phyloP scores from a whole-genome alignment of 192 early-diverging fungal species.

The Linnemannia hyalina region DNA sequence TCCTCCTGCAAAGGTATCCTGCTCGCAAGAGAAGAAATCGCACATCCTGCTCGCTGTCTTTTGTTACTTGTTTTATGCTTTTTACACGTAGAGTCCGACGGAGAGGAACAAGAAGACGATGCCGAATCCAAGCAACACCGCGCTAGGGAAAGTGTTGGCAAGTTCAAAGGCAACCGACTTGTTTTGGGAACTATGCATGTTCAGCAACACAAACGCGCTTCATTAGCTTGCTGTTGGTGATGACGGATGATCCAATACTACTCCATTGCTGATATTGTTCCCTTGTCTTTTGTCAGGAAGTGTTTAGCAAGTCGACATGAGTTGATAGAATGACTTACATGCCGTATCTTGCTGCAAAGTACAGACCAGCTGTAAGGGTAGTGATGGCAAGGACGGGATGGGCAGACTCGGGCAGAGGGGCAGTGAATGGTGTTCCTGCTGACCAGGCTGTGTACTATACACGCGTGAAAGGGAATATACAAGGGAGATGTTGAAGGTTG shows the following conservation, averaged over 20 bases:
- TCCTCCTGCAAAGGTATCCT: background rate
- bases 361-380: constrained; percentile 37
- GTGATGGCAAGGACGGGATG: constrained; percentile 29
- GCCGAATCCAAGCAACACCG: constrained; percentile 43
- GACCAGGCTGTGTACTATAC: constrained; percentile 42
- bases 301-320: background rate
- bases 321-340: constrained; percentile 20
- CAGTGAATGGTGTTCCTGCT: constrained; percentile 36
- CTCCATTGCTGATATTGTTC: background rate
- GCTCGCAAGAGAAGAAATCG: background rate
- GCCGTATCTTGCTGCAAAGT: constrained; percentile 52
- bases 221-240: too few species aligned
- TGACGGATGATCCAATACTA: background rate
- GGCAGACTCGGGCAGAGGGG: constrained; percentile 32
- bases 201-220: background rate
- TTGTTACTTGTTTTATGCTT: background rate
- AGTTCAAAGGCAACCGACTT: constrained; percentile 21
- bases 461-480: background rate
- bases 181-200: constrained; percentile 30
- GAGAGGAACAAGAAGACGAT: constrained; percentile 50
- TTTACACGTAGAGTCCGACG: constrained; percentile 47
- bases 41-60: background rate
- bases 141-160: constrained; percentile 20
- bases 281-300: background rate
- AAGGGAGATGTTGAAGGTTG: background rate